A percentile compares a stretch with the other conserved stretches of the same genome.
phyloP scores from a whole-genome alignment of 352 stramenopile genomes.

The Phytophthora niederhauseri region DNA sequence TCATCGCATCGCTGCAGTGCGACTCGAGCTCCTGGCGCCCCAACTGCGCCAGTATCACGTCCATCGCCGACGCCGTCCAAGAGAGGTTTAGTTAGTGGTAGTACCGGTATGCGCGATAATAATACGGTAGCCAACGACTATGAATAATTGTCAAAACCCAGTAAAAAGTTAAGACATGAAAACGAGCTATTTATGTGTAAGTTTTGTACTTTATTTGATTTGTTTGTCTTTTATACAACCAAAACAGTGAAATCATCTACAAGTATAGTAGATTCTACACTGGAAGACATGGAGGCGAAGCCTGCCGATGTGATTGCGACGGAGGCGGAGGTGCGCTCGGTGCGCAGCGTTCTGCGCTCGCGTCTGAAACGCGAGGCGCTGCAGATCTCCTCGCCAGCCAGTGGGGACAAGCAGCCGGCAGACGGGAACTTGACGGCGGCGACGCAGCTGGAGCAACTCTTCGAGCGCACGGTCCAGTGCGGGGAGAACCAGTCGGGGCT shows the following conservation, averaged over 20 bases:
- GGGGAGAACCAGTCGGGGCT: slow-evolving; percentile 85
- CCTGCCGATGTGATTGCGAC: no score
- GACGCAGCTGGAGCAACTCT: slow-evolving; percentile 58
- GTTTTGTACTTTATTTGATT: no score
- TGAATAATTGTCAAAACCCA: no score
- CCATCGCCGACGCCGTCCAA: neutral
- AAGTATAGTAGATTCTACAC: no score
- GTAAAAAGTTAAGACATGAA: no score
- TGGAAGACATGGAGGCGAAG: no score
- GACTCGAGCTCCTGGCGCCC: slow-evolving; percentile 6
- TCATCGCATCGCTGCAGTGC: slow-evolving; percentile 15
- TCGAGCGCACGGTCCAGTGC: slow-evolving; percentile 69
- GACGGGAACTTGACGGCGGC: slow-evolving; percentile 14
- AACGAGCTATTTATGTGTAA: no score
- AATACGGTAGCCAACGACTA: no score
- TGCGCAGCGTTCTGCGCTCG: slow-evolving; percentile 48
- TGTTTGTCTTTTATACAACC: no score
- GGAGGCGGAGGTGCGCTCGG: slow-evolving; percentile 34
- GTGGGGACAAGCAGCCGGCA: neutral
- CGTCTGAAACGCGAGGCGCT: slow-evolving; percentile 38
- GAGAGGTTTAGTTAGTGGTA: no score
- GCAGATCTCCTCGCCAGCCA: neutral
- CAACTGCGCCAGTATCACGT: slow-evolving; percentile 15
- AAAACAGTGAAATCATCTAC: no score
- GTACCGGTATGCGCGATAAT: no score